phyloP scores from a whole-genome alignment of 2,329 filamentous ascomycete species.

The Fusarium temperatum region DNA sequence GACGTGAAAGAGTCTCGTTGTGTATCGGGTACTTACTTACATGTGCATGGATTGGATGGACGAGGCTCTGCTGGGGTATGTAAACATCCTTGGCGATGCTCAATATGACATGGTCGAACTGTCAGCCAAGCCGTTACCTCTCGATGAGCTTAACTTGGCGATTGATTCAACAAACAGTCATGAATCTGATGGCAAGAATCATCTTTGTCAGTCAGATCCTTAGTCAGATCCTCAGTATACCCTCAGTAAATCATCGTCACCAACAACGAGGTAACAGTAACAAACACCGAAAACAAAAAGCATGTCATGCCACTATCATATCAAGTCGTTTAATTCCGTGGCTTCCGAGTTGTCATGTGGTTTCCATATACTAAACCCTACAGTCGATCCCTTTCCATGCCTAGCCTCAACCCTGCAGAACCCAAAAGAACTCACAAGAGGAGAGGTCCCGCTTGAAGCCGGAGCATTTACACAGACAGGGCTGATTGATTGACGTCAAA shows the following conservation, averaged over 20 bases:
- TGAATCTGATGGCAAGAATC: neutral
- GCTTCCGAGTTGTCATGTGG: slow-evolving; percentile 29
- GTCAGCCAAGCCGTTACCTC: slow-evolving; percentile 4
- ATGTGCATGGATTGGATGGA: neutral
- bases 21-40: slow-evolving; percentile 20
- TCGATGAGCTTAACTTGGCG: neutral
- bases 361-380: slow-evolving; percentile 21
- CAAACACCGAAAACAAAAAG: neutral
- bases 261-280: neutral
- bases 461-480: neutral
- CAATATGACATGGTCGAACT: slow-evolving; percentile 14
- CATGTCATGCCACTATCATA: slow-evolving; percentile 20
- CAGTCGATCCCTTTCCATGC: slow-evolving; percentile 12
- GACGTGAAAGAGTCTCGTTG: slow-evolving; percentile 16
- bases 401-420: neutral
- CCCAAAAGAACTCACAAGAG: neutral
- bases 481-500: slow-evolving; percentile 34
- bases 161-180: neutral
- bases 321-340: slow-evolving; percentile 1
- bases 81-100: slow-evolving; percentile 4
- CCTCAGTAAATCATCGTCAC: neutral
- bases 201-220: neutral
- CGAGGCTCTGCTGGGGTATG: slow-evolving; percentile 1
- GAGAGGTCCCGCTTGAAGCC: neutral
- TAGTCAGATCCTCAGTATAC: neutral